Conservation (phyloP, 768 basidiomycete species). For the Tremella mesenterica region DNA sequence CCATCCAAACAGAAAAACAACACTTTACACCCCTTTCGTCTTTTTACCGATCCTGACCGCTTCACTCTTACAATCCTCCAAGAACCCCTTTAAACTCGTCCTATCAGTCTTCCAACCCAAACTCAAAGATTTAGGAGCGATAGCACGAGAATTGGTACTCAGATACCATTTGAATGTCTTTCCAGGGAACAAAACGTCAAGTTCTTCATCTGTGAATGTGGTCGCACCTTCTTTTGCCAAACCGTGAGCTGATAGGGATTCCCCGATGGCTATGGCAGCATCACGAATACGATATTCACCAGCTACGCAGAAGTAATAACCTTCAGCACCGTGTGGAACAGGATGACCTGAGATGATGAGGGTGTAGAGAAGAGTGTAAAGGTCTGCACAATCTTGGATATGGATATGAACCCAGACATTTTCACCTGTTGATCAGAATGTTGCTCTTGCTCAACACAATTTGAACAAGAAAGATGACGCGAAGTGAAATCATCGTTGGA, state of each 20-base stretch:
- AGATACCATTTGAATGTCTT: constrained; percentile 3
- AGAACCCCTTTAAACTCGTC: constrained; percentile 7
- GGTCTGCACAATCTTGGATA: constrained; percentile 14
- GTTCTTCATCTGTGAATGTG: constrained; percentile 18
- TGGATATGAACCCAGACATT: constrained; percentile 19
- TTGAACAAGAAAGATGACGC: too few species aligned
- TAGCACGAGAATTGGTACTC: constrained; percentile 18
- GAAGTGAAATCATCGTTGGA: too few species aligned
- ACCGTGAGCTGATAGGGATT: constrained; percentile 10
- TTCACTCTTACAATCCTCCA: constrained; percentile 1
- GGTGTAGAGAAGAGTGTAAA: constrained; percentile 14
- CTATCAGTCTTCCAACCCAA: constrained; percentile 22
- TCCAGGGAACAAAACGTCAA: constrained; percentile 17
- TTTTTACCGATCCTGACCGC: constrained; percentile 6
- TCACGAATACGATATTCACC: constrained; percentile 13
- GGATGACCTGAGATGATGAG: constrained; percentile 11
- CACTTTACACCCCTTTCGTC: too few species aligned
- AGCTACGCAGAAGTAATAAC: constrained; percentile 20
- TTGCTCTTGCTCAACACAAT: too few species aligned
- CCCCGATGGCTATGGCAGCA: constrained; percentile 11
- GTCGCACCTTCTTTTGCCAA: constrained; percentile 9
- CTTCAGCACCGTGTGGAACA: constrained; percentile 14
- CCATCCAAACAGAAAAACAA: too few species aligned
- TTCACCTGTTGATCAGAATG: not conserved
- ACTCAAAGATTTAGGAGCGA: constrained; percentile 6